Evolutionary conservation across 2,329 filamentous ascomycete genomes (phyloP).

Genomic region (Aureobasidium zeae): DNA sequence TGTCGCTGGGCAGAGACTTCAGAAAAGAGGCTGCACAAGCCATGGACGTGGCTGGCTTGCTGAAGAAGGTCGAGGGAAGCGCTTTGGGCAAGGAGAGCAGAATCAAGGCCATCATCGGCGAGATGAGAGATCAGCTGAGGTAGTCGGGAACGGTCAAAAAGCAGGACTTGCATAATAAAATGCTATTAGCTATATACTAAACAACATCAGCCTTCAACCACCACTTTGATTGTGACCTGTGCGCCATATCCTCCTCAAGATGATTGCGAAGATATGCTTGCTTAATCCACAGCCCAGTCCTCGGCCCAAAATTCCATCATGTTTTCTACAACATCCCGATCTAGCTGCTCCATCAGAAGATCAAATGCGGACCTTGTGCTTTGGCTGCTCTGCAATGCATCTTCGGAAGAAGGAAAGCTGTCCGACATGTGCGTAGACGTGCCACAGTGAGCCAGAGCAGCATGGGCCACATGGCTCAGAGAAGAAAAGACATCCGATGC

Average conservation of each 20-base stretch:
- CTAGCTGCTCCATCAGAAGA: slow-evolving; percentile 29
- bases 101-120: slow-evolving; percentile 49
- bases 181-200: slow-evolving; percentile 6
- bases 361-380: slow-evolving; percentile 18
- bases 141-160: slow-evolving; percentile 2
- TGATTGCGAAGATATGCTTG: not conserved
- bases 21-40: slow-evolving; percentile 49
- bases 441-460: not conserved
- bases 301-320: slow-evolving; percentile 33
- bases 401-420: slow-evolving; percentile 1
- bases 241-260: not conserved
- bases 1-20: slow-evolving; percentile 53
- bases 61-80: slow-evolving; percentile 39
- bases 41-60: slow-evolving; percentile 47
- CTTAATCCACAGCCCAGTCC: slow-evolving; percentile 26
- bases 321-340: slow-evolving; percentile 23
- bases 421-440: not conserved
- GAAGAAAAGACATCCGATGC: slow-evolving; percentile 23
- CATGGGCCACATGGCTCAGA: slow-evolving; percentile 20
- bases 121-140: slow-evolving; percentile 45
- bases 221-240: not conserved
- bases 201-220: not conserved
- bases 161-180: slow-evolving; percentile 6
- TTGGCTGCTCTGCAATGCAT: slow-evolving; percentile 13
- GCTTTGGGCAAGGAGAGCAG: slow-evolving; percentile 50